A percentile compares a stretch with the other conserved stretches of the same genome.
phyloP scores from a whole-genome alignment of 805 yeast genomes.

The Clavispora santaluciae region DNA sequence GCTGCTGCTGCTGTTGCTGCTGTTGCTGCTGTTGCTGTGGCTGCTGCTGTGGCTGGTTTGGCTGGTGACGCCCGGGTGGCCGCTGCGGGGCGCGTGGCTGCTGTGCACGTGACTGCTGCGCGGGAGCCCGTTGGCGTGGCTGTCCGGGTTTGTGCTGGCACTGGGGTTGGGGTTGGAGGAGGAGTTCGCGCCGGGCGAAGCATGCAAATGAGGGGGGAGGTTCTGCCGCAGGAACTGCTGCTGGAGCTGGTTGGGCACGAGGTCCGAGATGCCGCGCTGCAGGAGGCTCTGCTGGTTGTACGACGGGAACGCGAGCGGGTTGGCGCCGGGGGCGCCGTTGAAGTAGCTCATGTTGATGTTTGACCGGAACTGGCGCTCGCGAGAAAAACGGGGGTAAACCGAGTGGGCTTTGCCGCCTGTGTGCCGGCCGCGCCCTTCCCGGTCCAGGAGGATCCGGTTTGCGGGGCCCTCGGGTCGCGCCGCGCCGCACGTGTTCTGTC shows the following conservation, averaged over 20 bases:
- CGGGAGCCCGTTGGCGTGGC: neutral
- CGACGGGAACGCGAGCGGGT: constrained; percentile 21
- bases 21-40: neutral
- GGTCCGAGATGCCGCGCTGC: constrained; percentile 10
- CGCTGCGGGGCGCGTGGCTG: neutral
- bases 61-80: constrained; percentile 5
- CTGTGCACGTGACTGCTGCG: neutral
- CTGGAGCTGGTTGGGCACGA: constrained; percentile 7
- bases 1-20: neutral
- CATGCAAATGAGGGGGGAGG: neutral
- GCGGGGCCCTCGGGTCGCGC: neutral
- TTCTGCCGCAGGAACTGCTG: constrained; percentile 7
- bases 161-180: neutral
- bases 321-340: constrained; percentile 12
- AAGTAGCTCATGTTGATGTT: constrained; percentile 17
- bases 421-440: neutral
- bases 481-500: neutral
- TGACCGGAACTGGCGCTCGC: constrained; percentile 2
- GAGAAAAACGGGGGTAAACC: constrained; percentile 2
- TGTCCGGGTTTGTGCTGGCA: neutral
- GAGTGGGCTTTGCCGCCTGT: no score
- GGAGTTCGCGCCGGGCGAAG: neutral
- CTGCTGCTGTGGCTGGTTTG: constrained; percentile 2
- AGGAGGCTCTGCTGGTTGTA: constrained; percentile 14
- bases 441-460: neutral